phyloP scores from a whole-genome alignment of 2,329 filamentous ascomycete species.

The Xylariales sp. region DNA sequence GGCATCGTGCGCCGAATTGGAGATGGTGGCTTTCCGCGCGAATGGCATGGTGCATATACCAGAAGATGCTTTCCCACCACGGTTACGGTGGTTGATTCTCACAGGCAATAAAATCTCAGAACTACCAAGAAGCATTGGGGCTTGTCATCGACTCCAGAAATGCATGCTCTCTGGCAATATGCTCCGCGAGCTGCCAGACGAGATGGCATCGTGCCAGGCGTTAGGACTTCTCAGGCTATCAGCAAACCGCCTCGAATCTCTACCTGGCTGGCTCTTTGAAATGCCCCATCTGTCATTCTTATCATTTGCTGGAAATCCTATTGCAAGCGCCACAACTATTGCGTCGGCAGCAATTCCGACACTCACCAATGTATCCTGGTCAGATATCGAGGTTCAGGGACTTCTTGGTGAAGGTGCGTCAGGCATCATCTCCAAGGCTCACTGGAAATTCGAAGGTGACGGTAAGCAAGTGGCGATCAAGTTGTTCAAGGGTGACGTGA shows the following conservation, averaged over 20 bases:
- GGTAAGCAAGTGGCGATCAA: conserved; percentile 40
- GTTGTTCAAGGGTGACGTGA: conserved; percentile 41
- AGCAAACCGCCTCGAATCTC: conserved; percentile 30
- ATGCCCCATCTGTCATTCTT: conserved; percentile 42
- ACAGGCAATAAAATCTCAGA: conserved; percentile 37
- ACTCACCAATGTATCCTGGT: conserved; percentile 35
- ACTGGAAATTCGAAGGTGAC: conserved; percentile 24
- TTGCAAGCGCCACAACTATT: conserved; percentile 20
- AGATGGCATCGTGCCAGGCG: conserved; percentile 38
- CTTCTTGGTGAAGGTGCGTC: conserved; percentile 40
- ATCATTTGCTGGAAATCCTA: conserved; percentile 44
- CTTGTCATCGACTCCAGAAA: conserved; percentile 38
- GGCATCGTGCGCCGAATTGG: conserved; percentile 36
- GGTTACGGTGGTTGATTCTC: conserved; percentile 42
- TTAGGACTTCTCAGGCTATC: conserved; percentile 39
- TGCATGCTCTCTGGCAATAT: conserved; percentile 45
- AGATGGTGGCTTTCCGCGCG: conserved; percentile 44
- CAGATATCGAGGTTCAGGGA: conserved; percentile 32
- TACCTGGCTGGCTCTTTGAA: conserved; percentile 39
- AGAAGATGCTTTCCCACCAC: conserved; percentile 34
- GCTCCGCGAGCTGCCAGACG: conserved; percentile 31
- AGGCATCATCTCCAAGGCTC: conserved; percentile 38
- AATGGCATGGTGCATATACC: conserved; percentile 40
- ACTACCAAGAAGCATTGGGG: conserved; percentile 37
- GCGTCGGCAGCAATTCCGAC: conserved; percentile 20